Conservation (phyloP, 164 flowering plant genomes). For the Cinnamomum micranthum region DNA sequence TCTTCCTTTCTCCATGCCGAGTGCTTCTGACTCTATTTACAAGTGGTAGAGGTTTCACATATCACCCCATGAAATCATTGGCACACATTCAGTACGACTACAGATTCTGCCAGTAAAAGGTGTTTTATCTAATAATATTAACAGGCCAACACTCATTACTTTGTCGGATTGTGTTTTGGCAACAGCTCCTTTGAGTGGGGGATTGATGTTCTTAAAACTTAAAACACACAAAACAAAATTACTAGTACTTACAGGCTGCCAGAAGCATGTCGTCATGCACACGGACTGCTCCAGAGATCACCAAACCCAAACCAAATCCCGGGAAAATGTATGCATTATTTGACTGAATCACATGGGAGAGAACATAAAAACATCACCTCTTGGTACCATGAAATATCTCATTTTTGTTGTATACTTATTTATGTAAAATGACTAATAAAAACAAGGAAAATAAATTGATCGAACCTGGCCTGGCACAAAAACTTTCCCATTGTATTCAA, state of each 20-base stretch:
- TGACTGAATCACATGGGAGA: conserved; percentile 37
- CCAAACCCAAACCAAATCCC: conserved; percentile 89
- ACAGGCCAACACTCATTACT: no score
- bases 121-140: no score
- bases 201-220: neutral
- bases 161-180: no score
- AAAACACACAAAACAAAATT: neutral
- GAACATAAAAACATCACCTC: neutral
- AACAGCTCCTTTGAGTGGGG: neutral
- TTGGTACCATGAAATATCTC: neutral
- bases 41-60: neutral
- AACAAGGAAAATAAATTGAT: neutral
- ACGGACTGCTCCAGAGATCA: conserved; percentile 91
- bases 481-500: conserved; percentile 61
- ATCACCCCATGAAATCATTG: neutral
- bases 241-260: conserved; percentile 67
- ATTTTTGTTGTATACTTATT: neutral
- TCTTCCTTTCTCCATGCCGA: neutral
- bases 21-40: no score
- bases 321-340: conserved; percentile 98
- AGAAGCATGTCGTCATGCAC: conserved; percentile 94
- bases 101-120: neutral
- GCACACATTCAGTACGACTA: neutral
- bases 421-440: neutral
- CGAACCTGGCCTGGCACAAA: conserved; percentile 79